phyloP scores from a whole-genome alignment of 768 basidiomycete genomes.

The Boletales sp. region DNA sequence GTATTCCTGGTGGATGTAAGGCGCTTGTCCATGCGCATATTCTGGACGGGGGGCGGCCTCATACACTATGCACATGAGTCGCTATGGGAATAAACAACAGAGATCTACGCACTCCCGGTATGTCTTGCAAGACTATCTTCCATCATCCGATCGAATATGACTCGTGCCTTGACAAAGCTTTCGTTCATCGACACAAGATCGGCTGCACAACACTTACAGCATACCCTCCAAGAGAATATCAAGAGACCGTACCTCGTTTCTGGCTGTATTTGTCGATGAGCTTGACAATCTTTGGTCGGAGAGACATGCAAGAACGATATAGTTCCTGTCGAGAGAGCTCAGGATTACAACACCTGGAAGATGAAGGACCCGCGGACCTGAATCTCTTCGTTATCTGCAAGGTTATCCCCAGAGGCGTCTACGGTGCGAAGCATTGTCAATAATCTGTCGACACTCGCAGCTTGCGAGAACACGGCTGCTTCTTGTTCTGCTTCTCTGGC shows the following conservation, averaged over 20 bases:
- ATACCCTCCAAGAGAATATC: neutral
- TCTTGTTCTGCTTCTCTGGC: slow-evolving; percentile 84
- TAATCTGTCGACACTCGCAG: slow-evolving; percentile 78
- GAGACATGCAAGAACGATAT: slow-evolving; percentile 83
- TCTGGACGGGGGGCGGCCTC: slow-evolving; percentile 36
- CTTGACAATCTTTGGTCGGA: slow-evolving; percentile 94
- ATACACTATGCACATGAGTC: slow-evolving; percentile 42
- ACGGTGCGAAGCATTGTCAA: slow-evolving; percentile 68
- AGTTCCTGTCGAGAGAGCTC: slow-evolving; percentile 55
- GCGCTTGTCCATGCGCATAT: slow-evolving; percentile 23
- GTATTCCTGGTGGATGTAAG: slow-evolving; percentile 31
- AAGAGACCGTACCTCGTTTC: slow-evolving; percentile 57
- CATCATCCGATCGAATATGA: slow-evolving; percentile 92
- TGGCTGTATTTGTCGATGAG: slow-evolving; percentile 97
- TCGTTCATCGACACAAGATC: slow-evolving; percentile 95
- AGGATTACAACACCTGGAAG: slow-evolving; percentile 5
- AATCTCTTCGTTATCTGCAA: slow-evolving; percentile 91
- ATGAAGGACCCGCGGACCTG: slow-evolving; percentile 45
- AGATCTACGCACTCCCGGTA: slow-evolving; percentile 47
- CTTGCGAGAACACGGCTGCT: slow-evolving; percentile 82
- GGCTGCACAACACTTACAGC: slow-evolving; percentile 42
- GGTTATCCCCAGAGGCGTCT: slow-evolving; percentile 74
- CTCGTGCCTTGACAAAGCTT: slow-evolving; percentile 83
- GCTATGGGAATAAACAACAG: neutral
- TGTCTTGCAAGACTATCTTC: slow-evolving; percentile 82